Evolutionary conservation across 2,329 filamentous ascomycete species (phyloP).

Genomic region (Aspergillus brasiliensis): DNA sequence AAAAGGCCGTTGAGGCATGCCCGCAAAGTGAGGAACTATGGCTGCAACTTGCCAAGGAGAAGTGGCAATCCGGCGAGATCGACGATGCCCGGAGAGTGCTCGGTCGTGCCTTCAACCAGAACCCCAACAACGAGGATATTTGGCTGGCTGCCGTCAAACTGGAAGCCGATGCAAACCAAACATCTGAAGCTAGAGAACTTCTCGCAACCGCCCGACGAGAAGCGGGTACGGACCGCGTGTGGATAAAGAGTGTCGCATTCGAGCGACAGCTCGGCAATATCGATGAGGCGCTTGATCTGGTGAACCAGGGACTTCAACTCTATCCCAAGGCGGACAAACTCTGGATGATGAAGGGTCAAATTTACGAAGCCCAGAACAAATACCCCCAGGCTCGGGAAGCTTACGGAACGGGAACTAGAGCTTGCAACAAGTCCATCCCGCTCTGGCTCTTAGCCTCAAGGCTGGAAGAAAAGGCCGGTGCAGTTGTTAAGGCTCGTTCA

Average conservation of each 20-base stretch:
- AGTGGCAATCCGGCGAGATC: slow-evolving; percentile 84
- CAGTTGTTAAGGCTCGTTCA: slow-evolving; percentile 87
- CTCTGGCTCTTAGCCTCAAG: slow-evolving; percentile 88
- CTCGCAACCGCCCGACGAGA: slow-evolving; percentile 81
- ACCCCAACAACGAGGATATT: slow-evolving; percentile 96
- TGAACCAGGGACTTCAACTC: slow-evolving; percentile 79
- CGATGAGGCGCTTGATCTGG: slow-evolving; percentile 82
- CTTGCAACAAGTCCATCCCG: slow-evolving; percentile 78
- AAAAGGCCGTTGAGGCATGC: slow-evolving; percentile 91
- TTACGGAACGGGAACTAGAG: slow-evolving; percentile 83
- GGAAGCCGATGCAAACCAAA: slow-evolving; percentile 84
- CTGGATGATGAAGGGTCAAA: slow-evolving; percentile 99
- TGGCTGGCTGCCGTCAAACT: slow-evolving; percentile 96
- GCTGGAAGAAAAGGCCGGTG: slow-evolving; percentile 81
- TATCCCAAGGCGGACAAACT: slow-evolving; percentile 87
- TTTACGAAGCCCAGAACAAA: slow-evolving; percentile 83
- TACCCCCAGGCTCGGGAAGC: slow-evolving; percentile 84
- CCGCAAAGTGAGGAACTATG: slow-evolving; percentile 89
- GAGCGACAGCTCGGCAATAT: slow-evolving; percentile 80
- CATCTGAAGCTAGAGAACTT: slow-evolving; percentile 78
- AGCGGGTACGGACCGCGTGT: slow-evolving; percentile 92
- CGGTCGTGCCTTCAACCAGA: slow-evolving; percentile 87
- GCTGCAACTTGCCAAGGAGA: slow-evolving; percentile 95
- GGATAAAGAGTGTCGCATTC: slow-evolving; percentile 94
- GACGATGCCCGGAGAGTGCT: slow-evolving; percentile 85